Base-by-base conservation (phyloP, 129 eudicot species). In the Centrapalus pauciflorus region DNA sequence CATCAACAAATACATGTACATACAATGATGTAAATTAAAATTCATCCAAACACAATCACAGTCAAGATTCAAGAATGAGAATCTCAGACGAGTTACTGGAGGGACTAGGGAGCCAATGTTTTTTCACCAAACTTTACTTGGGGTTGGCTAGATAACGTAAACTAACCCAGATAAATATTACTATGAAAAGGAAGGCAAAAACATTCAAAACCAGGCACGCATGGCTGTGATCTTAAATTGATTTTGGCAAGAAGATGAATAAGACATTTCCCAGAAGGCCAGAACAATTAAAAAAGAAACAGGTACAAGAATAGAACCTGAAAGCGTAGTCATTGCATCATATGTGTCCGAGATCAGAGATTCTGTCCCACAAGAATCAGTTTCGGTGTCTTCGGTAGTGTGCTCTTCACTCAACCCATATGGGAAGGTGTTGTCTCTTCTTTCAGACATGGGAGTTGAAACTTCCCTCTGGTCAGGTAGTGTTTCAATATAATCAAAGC, bases 351-450 rank as follows among this genome's bases (percentile, higher is more conserved):
- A 77, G 28, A 84, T 86, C 23, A 86, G 35, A 58, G 99, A 86
- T 70, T 84, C 93, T 3, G 95, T 82, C 50, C 82, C 95, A n/a
- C 95, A 88, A 77, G 96, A 89, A 74, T 89, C 96, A 17, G 97
- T 89, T 84, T 94, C 97, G 55, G 99, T 89, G 72, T 89, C 87
- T 79, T 94, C 97, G 21, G 93, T 78, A 27, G 95, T 69, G 72
- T 72, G 64, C 51, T 82, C 93, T 80, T 82, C 91, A 60, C 45
- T 78, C 43, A 67, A 51, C 16, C 77, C 83, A 67, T 48, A 66
- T 38, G 49, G 66, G 62, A 70, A 70, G 69, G 68, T 60, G 56
- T 64, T 57, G 34, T 14, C 37, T 49, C 67, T 64, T 55, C 69
- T 77, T 62, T 81, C 84, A 80, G 27, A 72, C 76, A 66, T 73